These are phyloP conservation scores for Raffaelea ambrosiae DNA, from an alignment of 2,329 filamentous ascomycete genomes.

Conservation along the genomic window DNA sequence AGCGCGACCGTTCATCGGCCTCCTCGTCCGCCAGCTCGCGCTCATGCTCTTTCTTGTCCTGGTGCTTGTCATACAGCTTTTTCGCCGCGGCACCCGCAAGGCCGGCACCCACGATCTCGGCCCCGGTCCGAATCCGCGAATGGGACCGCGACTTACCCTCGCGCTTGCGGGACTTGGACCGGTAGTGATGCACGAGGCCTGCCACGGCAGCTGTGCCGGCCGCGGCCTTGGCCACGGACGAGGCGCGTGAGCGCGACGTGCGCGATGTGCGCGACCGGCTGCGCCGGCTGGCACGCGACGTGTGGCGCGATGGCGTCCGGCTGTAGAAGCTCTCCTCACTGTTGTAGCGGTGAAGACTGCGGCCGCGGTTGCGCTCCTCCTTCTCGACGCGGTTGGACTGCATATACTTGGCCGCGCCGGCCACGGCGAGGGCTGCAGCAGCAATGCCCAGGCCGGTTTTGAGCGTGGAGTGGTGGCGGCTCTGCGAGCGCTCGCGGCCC, in stretches of 20 bases:
- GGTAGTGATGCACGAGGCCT: constrained; percentile 49
- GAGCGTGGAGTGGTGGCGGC: constrained; percentile 36
- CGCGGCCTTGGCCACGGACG: constrained; percentile 48
- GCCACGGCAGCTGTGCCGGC: constrained; percentile 49
- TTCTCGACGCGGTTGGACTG: constrained; percentile 51
- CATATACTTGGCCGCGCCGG: constrained; percentile 57
- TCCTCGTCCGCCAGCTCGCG: constrained; percentile 16
- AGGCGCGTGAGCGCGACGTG: constrained; percentile 34
- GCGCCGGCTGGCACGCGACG: constrained; percentile 13
- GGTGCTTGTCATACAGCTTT: constrained; percentile 52
- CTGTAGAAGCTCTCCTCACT: constrained; percentile 27
- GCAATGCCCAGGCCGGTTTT: constrained; percentile 56
- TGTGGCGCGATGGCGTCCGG: constrained; percentile 29
- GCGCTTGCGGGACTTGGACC: constrained; percentile 42
- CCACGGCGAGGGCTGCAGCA: constrained; percentile 54
- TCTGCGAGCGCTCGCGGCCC: constrained; percentile 26
- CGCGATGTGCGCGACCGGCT: constrained; percentile 30
- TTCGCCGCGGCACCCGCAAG: constrained; percentile 52
- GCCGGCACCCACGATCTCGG: constrained; percentile 52
- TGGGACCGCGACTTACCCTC: constrained; percentile 33
- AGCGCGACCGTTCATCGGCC: constrained; percentile 18
- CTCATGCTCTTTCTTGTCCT: constrained; percentile 48
- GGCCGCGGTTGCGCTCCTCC: constrained; percentile 49
- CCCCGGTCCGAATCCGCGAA: constrained; percentile 42
- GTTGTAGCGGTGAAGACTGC: constrained; percentile 39